A percentile compares a stretch with the other conserved stretches of the same genome.
phyloP scores from a whole-genome alignment of 2,329 filamentous ascomycete genomes.

The Teratosphaeria destructans region DNA sequence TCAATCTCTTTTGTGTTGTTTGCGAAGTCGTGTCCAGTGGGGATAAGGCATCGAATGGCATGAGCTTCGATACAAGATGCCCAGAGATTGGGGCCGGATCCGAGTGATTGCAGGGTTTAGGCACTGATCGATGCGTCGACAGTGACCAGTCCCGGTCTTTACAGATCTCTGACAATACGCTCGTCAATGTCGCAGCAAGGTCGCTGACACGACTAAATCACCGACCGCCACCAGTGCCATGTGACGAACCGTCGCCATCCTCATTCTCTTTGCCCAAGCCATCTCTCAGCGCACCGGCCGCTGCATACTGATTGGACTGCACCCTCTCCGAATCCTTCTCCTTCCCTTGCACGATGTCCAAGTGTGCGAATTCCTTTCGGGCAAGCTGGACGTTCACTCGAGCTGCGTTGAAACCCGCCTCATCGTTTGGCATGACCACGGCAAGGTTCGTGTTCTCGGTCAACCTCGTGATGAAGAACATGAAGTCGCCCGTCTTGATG shows the following conservation, averaged over 20 bases:
- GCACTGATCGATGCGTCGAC: too few species aligned
- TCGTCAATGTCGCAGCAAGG: background rate
- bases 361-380: conserved; percentile 64
- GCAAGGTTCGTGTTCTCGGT: conserved; percentile 97
- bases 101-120: too few species aligned
- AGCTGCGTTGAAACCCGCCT: conserved; percentile 82
- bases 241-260: conserved; percentile 7
- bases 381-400: conserved; percentile 85
- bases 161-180: background rate
- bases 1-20: too few species aligned
- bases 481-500: conserved; percentile 72
- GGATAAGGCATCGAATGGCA: too few species aligned
- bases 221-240: background rate
- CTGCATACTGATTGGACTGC: background rate
- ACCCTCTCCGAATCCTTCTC: conserved; percentile 9
- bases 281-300: background rate
- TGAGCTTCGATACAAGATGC: too few species aligned
- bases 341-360: conserved; percentile 37
- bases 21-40: too few species aligned
- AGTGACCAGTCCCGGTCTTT: background rate
- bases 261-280: conserved; percentile 1
- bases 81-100: too few species aligned
- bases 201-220: background rate
- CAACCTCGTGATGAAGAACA: conserved; percentile 88
- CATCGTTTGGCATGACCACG: conserved; percentile 80